A percentile compares a stretch with the other conserved stretches of the same genome.
Evolutionary conservation across 2,329 filamentous ascomycete species (phyloP).

Genomic region (Diaporthe sp.): DNA sequence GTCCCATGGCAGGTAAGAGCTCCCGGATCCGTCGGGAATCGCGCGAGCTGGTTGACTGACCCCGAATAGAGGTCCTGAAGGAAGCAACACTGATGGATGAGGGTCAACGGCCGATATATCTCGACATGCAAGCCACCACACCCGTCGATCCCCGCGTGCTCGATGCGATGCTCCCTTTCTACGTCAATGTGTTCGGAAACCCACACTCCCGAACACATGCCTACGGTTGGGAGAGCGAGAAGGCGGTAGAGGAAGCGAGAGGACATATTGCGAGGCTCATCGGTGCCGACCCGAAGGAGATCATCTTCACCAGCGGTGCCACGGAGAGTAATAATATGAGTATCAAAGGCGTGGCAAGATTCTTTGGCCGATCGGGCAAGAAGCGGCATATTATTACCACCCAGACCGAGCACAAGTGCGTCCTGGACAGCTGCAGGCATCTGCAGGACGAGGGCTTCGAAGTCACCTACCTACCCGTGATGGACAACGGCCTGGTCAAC

Average conservation of each 20-base stretch:
- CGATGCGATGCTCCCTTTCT: constrained; percentile 96
- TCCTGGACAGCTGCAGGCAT: constrained; percentile 96
- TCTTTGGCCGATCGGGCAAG: constrained; percentile 93
- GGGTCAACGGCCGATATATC: constrained; percentile 93
- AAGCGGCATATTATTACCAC: constrained; percentile 99
- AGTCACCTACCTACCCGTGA: constrained; percentile 95
- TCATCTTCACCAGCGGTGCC: constrained; percentile 97
- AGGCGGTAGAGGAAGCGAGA: constrained; percentile 89
- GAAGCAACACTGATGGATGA: constrained; percentile 94
- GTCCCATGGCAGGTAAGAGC: constrained; percentile 76
- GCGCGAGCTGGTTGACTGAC: constrained; percentile 20
- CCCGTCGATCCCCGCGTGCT: constrained; percentile 94
- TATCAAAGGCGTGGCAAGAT: constrained; percentile 96
- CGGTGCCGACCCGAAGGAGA: constrained; percentile 95
- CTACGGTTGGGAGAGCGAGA: constrained; percentile 98
- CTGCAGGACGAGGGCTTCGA: constrained; percentile 97
- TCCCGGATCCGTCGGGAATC: background rate
- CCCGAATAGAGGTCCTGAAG: constrained; percentile 78
- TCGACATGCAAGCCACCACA: constrained; percentile 98
- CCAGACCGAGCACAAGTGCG: constrained; percentile 99
- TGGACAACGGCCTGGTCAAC: constrained; percentile 86
- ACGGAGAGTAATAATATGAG: constrained; percentile 99
- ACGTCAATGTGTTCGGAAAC: constrained; percentile 94
- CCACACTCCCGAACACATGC: constrained; percentile 97
- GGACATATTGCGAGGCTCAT: constrained; percentile 87